Conservation (phyloP, 1,139 yeast species). For the Yamadazyma taylorii region DNA sequence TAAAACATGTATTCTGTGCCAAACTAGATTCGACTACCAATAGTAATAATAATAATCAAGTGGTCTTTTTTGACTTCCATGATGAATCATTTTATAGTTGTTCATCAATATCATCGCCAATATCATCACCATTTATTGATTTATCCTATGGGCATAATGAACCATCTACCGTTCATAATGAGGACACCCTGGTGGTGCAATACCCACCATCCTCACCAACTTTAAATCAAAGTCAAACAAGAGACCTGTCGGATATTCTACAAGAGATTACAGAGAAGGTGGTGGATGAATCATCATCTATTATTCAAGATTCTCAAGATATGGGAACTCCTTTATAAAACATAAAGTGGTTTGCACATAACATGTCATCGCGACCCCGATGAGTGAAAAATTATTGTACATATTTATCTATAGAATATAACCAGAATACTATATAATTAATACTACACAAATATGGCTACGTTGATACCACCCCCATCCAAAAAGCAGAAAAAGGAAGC, state of each 20-base stretch:
- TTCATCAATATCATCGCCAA: too few species aligned
- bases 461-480: conserved; percentile 90
- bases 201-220: conserved; percentile 21
- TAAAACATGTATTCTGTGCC: conserved; percentile 6
- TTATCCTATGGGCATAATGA: background rate
- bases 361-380: conserved; percentile 7
- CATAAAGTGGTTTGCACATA: conserved; percentile 23
- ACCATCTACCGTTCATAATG: too few species aligned
- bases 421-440: background rate
- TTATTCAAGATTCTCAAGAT: conserved; percentile 15
- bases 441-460: conserved; percentile 61
- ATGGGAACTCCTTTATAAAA: conserved; percentile 10
- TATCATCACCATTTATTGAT: background rate
- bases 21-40: conserved; percentile 1
- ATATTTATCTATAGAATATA: background rate
- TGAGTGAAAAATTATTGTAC: conserved; percentile 1
- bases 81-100: background rate
- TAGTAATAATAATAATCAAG: background rate
- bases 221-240: conserved; percentile 10
- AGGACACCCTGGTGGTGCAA: too few species aligned
- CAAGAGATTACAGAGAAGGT: background rate
- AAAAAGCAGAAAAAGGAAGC: conserved; percentile 85
- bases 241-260: background rate
- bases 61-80: conserved; percentile 11
- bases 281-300: conserved; percentile 3